Evolutionary conservation across 2,329 filamentous ascomycete species (phyloP), one percentile per base, ranked within the genome.

Genomic region (Cercospora sojina): DNA sequence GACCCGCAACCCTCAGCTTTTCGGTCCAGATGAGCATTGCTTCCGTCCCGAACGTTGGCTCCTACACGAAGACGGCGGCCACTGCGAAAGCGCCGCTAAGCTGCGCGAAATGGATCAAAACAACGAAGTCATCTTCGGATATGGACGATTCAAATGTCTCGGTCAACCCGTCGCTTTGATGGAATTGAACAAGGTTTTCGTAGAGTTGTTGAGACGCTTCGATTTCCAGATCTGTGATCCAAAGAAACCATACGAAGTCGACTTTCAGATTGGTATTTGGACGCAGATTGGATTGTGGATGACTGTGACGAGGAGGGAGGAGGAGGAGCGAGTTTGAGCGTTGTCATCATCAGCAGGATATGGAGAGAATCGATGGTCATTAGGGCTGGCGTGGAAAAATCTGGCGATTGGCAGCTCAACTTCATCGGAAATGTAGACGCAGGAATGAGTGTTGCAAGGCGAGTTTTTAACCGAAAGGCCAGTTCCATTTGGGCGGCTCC

Each of bases 151-250:
- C 53, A 68, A 68, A 38, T 69, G 66, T 51, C 57, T 69, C 13
- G 74, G 74, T 9, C 65, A 70, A 53, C 72, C 73, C 47, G 76
- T 77, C 32, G 73, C 72, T 56, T 75, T 74, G 75, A 73, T 78
- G 59, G 77, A 78, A 59, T 74, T 78, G 69, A 70, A 68, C 9
- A 63, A 66, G 43, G 49, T 66, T 10, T 35, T 69, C 6, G 43
- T 68, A 1, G 61, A 69, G 35, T 35, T 63, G n/a, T 31, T 65
- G 23, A 8, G 47, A 53, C 32, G 63, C 3, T 65, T 65, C 18
- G 55, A 65, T 4, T 55, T 62, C 20, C 38, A 57, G 4, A 29
- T 65, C n/a, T 68, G 66, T 49, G 20, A 64, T 35, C 55, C 66
- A 0, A 41, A 43, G 43, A 60, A 58, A 4, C 53, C 59, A 3